Percentiles rank a stretch among this genome's conserved stretches.
Evolutionary conservation across 345 rosid species (phyloP).

Genomic region (Eucalyptus marginata): DNA sequence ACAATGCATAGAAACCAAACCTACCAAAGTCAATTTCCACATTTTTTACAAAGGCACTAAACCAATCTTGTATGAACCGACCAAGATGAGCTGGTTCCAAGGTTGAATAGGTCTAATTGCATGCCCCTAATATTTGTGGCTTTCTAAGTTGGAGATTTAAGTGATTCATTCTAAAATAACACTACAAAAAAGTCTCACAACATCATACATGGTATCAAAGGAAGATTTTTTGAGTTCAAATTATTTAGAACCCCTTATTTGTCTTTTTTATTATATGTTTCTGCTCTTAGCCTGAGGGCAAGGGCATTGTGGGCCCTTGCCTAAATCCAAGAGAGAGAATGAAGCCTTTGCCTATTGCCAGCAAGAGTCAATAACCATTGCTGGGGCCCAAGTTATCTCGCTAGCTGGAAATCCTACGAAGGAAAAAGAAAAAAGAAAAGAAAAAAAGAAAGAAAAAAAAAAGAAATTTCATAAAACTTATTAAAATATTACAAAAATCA

Average conservation of each 20-base stretch:
- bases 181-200: too few species aligned
- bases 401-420: accelerated
- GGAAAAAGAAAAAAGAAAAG: too few species aligned
- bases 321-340: background rate
- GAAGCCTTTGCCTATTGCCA: too few species aligned
- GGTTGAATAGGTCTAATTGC: background rate
- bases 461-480: too few species aligned
- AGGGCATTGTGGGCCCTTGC: background rate
- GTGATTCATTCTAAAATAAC: background rate
- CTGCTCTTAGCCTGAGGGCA: background rate
- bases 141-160: background rate
- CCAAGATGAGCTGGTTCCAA: background rate
- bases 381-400: too few species aligned
- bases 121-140: background rate
- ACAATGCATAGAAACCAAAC: background rate
- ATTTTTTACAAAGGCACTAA: background rate
- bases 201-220: too few species aligned
- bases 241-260: background rate
- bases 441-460: too few species aligned
- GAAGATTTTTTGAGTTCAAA: background rate
- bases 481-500: too few species aligned
- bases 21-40: background rate
- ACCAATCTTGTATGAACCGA: background rate
- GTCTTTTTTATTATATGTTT: background rate
- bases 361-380: too few species aligned